phyloP scores from a whole-genome alignment of 73 alveolate genomes.

The Paramecium primaurelia region DNA sequence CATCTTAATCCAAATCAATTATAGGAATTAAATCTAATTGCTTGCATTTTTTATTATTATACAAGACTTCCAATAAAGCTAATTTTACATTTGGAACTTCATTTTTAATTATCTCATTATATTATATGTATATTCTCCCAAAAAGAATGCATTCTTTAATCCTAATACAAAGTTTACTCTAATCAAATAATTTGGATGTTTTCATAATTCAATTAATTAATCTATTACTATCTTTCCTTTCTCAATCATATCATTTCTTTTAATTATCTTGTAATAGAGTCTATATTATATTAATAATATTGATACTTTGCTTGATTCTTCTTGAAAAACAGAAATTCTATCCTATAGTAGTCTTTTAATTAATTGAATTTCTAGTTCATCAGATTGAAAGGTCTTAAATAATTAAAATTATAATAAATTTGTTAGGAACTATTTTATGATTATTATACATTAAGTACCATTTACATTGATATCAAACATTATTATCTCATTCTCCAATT shows the following conservation, averaged over 20 bases:
- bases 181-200: not conserved
- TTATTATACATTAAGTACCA: not conserved
- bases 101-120: not conserved
- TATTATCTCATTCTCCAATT: conserved; percentile 33
- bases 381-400: not conserved
- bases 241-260: not conserved
- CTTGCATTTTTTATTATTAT: not conserved
- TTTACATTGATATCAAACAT: not conserved
- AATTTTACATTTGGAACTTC: not conserved
- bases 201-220: not conserved
- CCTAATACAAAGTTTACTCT: not conserved
- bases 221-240: not conserved
- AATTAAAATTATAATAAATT: not conserved
- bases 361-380: not conserved
- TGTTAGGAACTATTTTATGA: not conserved
- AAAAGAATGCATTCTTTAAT: not conserved
- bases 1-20: not conserved
- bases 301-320: not conserved
- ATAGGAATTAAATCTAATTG: not conserved
- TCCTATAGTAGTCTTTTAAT: not conserved
- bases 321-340: not conserved
- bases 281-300: not conserved
- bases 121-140: not conserved
- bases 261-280: not conserved
- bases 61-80: not conserved